These are phyloP conservation scores for Acrodontium crateriforme DNA, from an alignment of 2,329 filamentous ascomycete species.

Conservation along the genomic window DNA sequence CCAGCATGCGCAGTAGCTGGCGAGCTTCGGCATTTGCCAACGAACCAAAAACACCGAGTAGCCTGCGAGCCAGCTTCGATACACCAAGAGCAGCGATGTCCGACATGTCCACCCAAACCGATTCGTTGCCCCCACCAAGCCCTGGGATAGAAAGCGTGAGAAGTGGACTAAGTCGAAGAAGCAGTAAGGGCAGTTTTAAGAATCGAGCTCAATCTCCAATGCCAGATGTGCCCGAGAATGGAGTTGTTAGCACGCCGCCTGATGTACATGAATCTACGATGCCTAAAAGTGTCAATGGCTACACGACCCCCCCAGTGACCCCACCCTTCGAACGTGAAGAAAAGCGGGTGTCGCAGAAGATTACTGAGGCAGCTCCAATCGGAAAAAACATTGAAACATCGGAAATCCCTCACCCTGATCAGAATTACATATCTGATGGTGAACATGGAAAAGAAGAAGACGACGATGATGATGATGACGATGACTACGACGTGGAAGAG, in stretches of 20 bases:
- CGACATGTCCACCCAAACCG: conserved; percentile 19
- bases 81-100: conserved; percentile 9
- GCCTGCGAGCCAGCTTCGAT: conserved; percentile 18
- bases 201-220: conserved; percentile 9
- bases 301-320: conserved; percentile 19
- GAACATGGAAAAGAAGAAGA: conserved; percentile 24
- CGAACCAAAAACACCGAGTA: conserved; percentile 17
- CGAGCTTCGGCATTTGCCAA: conserved; percentile 16
- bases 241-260: conserved; percentile 5
- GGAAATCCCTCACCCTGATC: conserved; percentile 1
- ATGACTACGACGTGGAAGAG: conserved; percentile 36
- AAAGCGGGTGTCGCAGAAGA: too few relatives aligned
- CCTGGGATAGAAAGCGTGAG: conserved; percentile 7
- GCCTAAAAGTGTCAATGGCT: conserved; percentile 14
- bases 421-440: too few relatives aligned
- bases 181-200: conserved; percentile 11
- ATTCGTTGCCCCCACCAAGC: conserved; percentile 6
- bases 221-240: conserved; percentile 17
- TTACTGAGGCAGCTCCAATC: neutral
- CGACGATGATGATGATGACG: conserved; percentile 31
- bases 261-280: conserved; percentile 1
- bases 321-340: conserved; percentile 14
- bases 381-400: conserved; percentile 1
- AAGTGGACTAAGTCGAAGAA: conserved; percentile 10
- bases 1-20: conserved; percentile 53